Conservation (phyloP, 306 rosid genomes). For the Rubus parviflorus region DNA sequence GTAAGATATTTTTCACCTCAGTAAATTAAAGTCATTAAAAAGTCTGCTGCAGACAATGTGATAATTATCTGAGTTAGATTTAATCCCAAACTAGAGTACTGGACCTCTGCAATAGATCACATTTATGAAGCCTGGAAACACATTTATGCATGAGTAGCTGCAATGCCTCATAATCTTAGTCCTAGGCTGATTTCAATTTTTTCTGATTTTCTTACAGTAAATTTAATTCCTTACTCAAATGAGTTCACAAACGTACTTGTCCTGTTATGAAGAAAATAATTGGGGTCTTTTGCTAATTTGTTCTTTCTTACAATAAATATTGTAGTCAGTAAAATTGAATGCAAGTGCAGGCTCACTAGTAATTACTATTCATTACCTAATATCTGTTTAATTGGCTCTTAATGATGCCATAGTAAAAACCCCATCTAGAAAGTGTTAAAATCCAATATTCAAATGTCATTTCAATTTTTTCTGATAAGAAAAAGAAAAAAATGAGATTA, state of each 20-base stretch:
- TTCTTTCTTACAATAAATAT: slow-evolving; percentile 1
- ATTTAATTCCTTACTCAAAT: slow-evolving; percentile 15
- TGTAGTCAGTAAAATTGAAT: background rate
- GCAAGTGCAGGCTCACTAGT: background rate
- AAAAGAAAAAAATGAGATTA: background rate
- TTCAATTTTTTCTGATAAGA: background rate
- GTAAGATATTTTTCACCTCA: background rate
- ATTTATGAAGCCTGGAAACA: background rate
- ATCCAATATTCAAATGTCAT: background rate
- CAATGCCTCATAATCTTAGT: slow-evolving; percentile 12
- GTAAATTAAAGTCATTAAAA: background rate
- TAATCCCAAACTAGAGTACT: background rate
- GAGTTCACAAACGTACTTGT: slow-evolving; percentile 11
- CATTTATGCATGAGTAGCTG: slow-evolving; percentile 8
- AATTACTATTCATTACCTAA: background rate
- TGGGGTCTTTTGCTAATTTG: slow-evolving; percentile 15
- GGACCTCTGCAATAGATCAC: background rate
- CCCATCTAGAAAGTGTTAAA: background rate
- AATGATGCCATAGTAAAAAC: background rate
- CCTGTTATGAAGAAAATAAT: background rate
- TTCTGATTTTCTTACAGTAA: background rate
- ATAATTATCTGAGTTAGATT: background rate
- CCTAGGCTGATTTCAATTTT: background rate
- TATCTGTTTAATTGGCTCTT: background rate
- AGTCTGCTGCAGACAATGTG: slow-evolving; percentile 4